A percentile compares a stretch with the other conserved stretches of the same genome.
Evolutionary conservation across 352 stramenopile species (phyloP).

Genomic region (Nothophytophthora sp.): DNA sequence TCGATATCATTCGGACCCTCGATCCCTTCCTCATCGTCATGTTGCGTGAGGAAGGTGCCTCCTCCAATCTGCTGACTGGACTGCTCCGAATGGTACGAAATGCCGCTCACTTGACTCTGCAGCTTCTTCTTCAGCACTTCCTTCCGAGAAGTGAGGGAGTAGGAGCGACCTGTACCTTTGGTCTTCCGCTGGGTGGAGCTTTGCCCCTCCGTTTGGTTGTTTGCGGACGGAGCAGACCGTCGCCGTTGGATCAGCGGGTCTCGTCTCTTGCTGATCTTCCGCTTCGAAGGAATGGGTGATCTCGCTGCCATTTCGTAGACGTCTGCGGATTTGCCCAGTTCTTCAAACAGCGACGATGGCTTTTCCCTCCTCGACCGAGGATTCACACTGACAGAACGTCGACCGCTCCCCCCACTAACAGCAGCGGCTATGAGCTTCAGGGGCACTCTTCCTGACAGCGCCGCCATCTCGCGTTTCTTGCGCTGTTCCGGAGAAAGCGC

Average conservation of each 20-base stretch:
- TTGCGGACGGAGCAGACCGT: constrained; percentile 6
- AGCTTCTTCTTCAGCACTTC: constrained; percentile 47
- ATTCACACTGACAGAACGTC: constrained; percentile 1
- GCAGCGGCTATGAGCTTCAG: constrained; percentile 17
- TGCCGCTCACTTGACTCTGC: background rate
- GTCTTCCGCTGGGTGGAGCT: background rate
- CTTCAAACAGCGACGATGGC: background rate
- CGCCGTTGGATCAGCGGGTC: constrained; percentile 21
- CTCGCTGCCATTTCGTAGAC: constrained; percentile 1
- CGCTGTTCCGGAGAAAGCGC: constrained; percentile 59
- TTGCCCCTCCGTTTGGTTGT: constrained; percentile 11
- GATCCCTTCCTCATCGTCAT: constrained; percentile 38
- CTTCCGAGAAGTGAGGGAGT: constrained; percentile 33
- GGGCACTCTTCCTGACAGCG: constrained; percentile 10
- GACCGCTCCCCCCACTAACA: constrained; percentile 10
- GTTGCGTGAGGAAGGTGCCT: constrained; percentile 45
- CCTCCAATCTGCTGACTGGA: constrained; percentile 18
- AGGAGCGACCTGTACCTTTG: background rate
- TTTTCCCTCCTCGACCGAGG: constrained; percentile 6
- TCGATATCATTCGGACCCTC: constrained; percentile 21
- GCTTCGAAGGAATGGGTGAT: background rate
- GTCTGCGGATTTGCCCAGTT: background rate
- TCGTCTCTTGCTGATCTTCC: constrained; percentile 6
- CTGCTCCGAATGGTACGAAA: background rate
- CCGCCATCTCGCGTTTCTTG: constrained; percentile 47